Conservation (phyloP, 495 filamentous ascomycete species). For the Rhizodiscina lignyota region DNA sequence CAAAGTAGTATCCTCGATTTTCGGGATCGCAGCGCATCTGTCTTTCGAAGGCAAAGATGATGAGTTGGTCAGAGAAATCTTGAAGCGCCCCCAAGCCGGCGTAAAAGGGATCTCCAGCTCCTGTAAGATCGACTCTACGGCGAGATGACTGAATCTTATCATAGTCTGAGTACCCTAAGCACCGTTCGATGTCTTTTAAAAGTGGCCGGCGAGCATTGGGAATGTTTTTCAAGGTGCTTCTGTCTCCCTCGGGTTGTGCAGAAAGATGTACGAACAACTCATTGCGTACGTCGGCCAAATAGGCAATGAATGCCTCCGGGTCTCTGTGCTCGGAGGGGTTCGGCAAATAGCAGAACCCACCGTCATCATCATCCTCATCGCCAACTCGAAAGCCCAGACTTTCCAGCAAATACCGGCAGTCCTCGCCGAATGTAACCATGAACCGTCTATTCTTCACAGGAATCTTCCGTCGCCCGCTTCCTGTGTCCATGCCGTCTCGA, state of each 20-base stretch:
- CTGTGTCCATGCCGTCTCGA: slow-evolving; percentile 36
- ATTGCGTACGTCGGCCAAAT: too few species aligned
- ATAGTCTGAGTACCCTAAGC: slow-evolving; percentile 35
- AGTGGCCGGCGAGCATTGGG: too few species aligned
- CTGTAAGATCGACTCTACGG: slow-evolving; percentile 2
- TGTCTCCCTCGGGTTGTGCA: not conserved
- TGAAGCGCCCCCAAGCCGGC: slow-evolving; percentile 26
- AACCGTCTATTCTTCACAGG: slow-evolving; percentile 57
- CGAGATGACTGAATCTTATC: slow-evolving; percentile 8
- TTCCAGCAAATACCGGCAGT: slow-evolving; percentile 44
- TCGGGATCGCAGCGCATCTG: slow-evolving; percentile 22
- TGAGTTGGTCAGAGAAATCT: slow-evolving; percentile 34
- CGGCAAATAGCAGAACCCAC: too few species aligned
- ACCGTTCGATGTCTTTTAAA: slow-evolving; percentile 26
- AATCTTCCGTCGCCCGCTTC: slow-evolving; percentile 34
- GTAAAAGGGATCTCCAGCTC: slow-evolving; percentile 24
- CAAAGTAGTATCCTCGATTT: slow-evolving; percentile 29
- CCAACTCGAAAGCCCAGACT: slow-evolving; percentile 41
- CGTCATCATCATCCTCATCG: slow-evolving; percentile 7
- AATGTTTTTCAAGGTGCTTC: slow-evolving; percentile 14
- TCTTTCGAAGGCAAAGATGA: slow-evolving; percentile 29
- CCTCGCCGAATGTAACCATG: slow-evolving; percentile 45
- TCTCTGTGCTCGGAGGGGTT: too few species aligned
- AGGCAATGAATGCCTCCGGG: too few species aligned
- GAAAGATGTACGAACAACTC: not conserved